Evolutionary conservation across 2,329 filamentous ascomycete species (phyloP), one percentile per base, ranked within the genome.

Genomic region (Paraconiothyrium sp.): DNA sequence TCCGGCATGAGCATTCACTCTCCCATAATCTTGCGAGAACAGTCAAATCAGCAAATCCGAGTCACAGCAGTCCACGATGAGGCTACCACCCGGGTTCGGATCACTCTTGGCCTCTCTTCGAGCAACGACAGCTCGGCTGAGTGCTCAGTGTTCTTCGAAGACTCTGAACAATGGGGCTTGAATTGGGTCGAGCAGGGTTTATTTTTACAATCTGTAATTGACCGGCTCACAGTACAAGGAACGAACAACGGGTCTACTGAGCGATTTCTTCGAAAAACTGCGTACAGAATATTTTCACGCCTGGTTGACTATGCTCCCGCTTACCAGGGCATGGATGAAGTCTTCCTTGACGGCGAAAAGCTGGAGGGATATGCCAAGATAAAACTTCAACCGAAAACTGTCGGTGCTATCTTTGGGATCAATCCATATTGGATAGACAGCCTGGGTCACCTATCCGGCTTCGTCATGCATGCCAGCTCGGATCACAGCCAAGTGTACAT

Each of bases 281-380:
- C 90, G 14, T 95, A 95, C 84, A 93, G 93, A 80, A 84, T 90
- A 54, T 88, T 88, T 80, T 84, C 84, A 70, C 81, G 84, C 57
- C 79, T 88, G 37, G 86, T 88, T 39, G 83, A 83, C 51, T 88
- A 88, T 67, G 82, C 84, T 59, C 79, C 82, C 59, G 84, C 83
- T 69, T 88, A 85, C 75, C 82, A 84, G 58, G 85, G 84, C 52
- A 88, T 88, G 79, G 80, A 85, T 47, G 85, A 87, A 68, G 85
- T 88, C 50, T 84, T 87, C 54, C 79, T 88, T 13, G 84, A 87
- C 70, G 83, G 84, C 60, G 82, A 84, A 57, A 77, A 83, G 55
- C 84, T 84, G 35, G 85, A 88, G 67, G 85, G 85, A 27, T 86
- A 84, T 49, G 84, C 84, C 43, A 71, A 78, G 4, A 79, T 88